Evolutionary conservation across 331 rosid genomes (phyloP), one percentile per base, ranked within the genome.

Genomic region (Malus hybrid): DNA sequence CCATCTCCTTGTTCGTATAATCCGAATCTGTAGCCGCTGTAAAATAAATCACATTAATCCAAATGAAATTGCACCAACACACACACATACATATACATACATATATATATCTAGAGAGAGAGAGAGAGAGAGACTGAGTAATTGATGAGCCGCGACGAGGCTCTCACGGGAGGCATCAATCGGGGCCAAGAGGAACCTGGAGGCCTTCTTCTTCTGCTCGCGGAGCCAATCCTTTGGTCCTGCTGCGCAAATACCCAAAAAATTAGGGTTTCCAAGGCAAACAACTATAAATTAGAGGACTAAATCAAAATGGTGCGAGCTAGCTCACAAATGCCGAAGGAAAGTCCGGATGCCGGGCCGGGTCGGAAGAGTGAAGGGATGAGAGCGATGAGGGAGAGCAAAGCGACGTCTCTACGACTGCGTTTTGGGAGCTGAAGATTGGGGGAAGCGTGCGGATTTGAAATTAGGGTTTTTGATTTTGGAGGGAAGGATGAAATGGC

Each of bases 181-280:
- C 4, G 99, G 97, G 1, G 97, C 96, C 80, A 95, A 65, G 28
- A 95, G 86, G 76, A 89, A 92, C 82, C 67, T 92, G 55, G 92
- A 92, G 63, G 99, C 54, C 78, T 90, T 95, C 89, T 85, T 90
- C 89, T 92, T 92, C 31, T 95, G 99, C 80, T 90, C 97, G 77
- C 69, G 90, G 4, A 95, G 79, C 97, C 99, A 95, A 72, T 92
- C 95, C 87, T 92, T 92, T 19, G 99, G 97, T 88, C 97, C 99
- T 77, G 97, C 99, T 92, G 90, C 79, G 72, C 65, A 73, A 4
- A 39, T 15, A 77, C n/a, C 22, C 22, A 59, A 42, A 42, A 79
- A 78, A 72, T 85, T 84, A 90, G 83, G 79, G 88, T 52, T 80
- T 82, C 34, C 19, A 34, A 10, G 5, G 19, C 2, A 54, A 39